phyloP scores from a whole-genome alignment of 2,329 filamentous ascomycete genomes.

The Trichoderma cornu-damae region DNA sequence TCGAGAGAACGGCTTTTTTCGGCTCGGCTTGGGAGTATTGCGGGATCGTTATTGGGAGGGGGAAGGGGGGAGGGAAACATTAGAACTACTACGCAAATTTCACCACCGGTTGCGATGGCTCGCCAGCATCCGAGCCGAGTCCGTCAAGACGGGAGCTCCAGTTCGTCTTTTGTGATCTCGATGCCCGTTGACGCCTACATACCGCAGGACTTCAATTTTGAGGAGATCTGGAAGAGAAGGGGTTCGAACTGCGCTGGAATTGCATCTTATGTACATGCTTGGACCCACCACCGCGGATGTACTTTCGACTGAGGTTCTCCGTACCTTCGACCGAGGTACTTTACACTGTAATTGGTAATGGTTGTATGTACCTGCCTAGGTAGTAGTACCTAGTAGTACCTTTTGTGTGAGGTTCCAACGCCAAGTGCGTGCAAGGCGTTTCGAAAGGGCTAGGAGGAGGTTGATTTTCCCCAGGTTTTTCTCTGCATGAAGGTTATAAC shows the following conservation, averaged over 20 bases:
- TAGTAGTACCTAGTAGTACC: too few species aligned
- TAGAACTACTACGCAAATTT: constrained; percentile 20
- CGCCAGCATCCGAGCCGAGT: background rate
- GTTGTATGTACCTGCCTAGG: background rate
- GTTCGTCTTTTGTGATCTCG: background rate
- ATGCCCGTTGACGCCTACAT: background rate
- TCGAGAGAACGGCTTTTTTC: constrained; percentile 13
- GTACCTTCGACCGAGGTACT: background rate
- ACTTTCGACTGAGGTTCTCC: background rate
- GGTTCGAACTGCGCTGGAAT: background rate
- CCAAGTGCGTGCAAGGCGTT: too few species aligned
- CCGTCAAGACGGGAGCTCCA: background rate
- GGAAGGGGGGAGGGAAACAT: too few species aligned
- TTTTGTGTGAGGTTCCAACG: too few species aligned
- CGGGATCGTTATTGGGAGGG: constrained; percentile 16
- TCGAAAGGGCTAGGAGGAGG: too few species aligned
- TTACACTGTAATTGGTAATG: background rate
- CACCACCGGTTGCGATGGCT: constrained; percentile 11
- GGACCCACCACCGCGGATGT: background rate
- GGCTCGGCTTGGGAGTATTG: constrained; percentile 18
- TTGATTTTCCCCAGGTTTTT: too few species aligned
- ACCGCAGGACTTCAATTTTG: background rate
- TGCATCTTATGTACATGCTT: background rate
- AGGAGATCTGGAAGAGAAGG: background rate
- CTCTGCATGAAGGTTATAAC: too few species aligned